phyloP scores from a whole-genome alignment of 345 rosid genomes.

The Eucalyptus shirleyi region DNA sequence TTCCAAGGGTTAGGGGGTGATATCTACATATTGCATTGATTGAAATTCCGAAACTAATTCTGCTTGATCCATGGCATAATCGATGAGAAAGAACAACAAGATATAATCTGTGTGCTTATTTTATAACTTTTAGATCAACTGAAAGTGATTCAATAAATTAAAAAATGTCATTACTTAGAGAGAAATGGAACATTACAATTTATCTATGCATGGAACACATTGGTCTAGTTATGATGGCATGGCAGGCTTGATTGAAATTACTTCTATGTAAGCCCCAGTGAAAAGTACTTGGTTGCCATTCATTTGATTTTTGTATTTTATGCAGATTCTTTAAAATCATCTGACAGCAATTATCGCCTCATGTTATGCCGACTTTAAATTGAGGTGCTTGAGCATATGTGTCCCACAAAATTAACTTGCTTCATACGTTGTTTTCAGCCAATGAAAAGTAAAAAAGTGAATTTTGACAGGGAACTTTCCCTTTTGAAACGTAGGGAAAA shows the following conservation, averaged over 20 bases:
- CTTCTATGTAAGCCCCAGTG: background rate
- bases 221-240: background rate
- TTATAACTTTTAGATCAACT: too few species aligned
- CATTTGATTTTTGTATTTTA: background rate
- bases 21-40: background rate
- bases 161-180: background rate
- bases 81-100: background rate
- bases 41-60: background rate
- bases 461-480: too few species aligned
- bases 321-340: background rate
- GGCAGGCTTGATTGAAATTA: background rate
- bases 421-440: background rate
- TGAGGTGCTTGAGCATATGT: background rate
- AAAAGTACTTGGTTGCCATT: background rate
- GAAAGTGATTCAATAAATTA: too few species aligned
- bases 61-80: background rate
- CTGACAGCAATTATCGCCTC: background rate
- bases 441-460: background rate
- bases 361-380: background rate
- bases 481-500: too few species aligned
- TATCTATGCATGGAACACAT: background rate
- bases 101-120: background rate
- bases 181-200: background rate
- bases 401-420: background rate
- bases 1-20: background rate